Conservation (phyloP, 345 rosid species). For the Euphorbia tirucalli region DNA sequence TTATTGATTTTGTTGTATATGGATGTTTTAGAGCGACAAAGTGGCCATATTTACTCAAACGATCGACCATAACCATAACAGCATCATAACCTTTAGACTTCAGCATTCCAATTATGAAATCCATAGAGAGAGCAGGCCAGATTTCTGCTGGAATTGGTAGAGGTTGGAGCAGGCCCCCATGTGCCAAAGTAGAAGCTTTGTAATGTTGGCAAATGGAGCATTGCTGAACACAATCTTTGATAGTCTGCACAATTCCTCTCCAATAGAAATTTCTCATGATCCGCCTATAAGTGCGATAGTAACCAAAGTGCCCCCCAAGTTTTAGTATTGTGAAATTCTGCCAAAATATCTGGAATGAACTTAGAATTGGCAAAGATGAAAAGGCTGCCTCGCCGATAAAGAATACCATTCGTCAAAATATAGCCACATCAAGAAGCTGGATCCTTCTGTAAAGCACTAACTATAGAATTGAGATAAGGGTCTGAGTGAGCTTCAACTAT, state of each 20-base stretch:
- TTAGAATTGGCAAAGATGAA: no score
- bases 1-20: neutral
- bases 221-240: no score
- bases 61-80: no score
- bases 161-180: no score
- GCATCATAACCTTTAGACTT: no score
- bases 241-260: neutral
- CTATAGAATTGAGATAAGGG: rapidly evolving
- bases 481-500: neutral
- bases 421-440: neutral
- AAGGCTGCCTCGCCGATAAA: no score
- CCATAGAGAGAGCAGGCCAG: neutral
- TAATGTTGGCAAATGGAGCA: neutral
- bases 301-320: neutral
- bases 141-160: neutral
- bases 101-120: no score
- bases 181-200: neutral
- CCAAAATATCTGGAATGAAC: neutral
- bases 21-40: neutral
- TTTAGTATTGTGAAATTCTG: neutral
- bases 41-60: neutral
- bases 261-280: neutral
- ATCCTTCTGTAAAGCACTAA: no score
- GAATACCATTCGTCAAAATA: no score
- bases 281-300: neutral